Percentiles rank a stretch among this genome's conserved stretches.
phyloP scores from a whole-genome alignment of 2,329 filamentous ascomycete genomes.

The Myotisia sp. region DNA sequence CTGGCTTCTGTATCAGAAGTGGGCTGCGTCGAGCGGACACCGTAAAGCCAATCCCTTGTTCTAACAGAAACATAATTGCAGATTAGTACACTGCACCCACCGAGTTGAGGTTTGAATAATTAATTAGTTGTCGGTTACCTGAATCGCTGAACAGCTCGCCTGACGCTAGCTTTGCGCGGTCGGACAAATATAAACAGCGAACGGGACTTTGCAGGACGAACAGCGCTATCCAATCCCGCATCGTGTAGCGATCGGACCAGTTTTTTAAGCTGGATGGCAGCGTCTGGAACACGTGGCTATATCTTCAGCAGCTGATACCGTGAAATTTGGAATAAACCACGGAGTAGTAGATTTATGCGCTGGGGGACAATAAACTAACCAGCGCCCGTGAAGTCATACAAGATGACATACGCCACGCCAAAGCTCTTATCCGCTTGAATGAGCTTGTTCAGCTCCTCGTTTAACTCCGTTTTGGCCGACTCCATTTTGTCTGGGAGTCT shows the following conservation, averaged over 20 bases:
- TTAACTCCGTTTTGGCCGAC: conserved; percentile 1
- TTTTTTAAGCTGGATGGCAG: conserved; percentile 60
- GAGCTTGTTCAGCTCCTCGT: background rate
- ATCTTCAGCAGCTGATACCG: background rate
- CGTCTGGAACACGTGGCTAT: conserved; percentile 38
- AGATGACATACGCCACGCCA: conserved; percentile 77
- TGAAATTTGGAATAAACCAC: background rate
- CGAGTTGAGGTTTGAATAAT: background rate
- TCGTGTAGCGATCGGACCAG: conserved; percentile 60
- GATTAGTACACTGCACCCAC: no score
- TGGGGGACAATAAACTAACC: conserved; percentile 35
- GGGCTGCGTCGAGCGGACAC: conserved; percentile 64
- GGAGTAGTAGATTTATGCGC: background rate
- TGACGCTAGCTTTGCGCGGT: conserved; percentile 61
- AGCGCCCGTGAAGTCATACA: conserved; percentile 56
- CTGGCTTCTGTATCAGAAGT: conserved; percentile 55
- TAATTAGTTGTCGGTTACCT: conserved; percentile 34
- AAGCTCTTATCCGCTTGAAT: conserved; percentile 37
- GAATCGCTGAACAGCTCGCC: conserved; percentile 68
- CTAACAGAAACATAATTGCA: conserved; percentile 32
- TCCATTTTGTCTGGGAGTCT: background rate
- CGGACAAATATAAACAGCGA: conserved; percentile 74
- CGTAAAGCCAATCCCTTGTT: conserved; percentile 87
- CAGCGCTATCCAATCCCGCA: conserved; percentile 76
- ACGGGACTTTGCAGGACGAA: conserved; percentile 60